Evolutionary conservation across 345 rosid species (phyloP), one percentile per base, ranked within the genome.

Genomic region (Leavenworthia alabamica): DNA sequence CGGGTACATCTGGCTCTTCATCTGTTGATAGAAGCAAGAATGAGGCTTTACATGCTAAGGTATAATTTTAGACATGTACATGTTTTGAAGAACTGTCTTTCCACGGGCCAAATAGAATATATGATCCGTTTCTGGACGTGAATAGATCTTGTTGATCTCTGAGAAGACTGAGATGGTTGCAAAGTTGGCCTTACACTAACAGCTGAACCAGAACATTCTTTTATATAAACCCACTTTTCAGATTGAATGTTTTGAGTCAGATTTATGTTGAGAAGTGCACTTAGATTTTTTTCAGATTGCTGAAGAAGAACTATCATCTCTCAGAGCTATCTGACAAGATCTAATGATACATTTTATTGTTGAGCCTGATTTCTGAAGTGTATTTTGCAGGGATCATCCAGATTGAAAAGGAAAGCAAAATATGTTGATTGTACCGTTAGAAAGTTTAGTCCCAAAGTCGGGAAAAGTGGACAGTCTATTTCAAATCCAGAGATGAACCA

Each of bases 331-430:
- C 67, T 14, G 24, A 16, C 43, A 60, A 7, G 26, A 49, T 23
- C 22, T 58, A 66, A 31, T 65, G 23, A 46, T 56, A 49, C 17
- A 45, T 29, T 56, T 26, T 60, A 54, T 44, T 48, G 19, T 19
- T 35, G 23, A 74, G 33, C 53, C 48, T 33, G 45, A 63, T 54
- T 79, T 58, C 72, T 74, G 55, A 48, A 50, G 70, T 42, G 47
- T 66, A 68, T 31, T 31, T 66, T 67, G 60, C 67, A 62, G 77
- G 66, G 51, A 19, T 63, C 79, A 68, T 72, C 82, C 60, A 56
- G 73, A 60, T 45, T 66, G 66, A 82, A 85, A 86, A 83, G 90
- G 79, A 73, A 77, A 60, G 51, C 66, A 55, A 63, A 76, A 58
- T 79, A 80, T 70, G 75, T 27, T 57, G 69, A 63, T 53, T 49